Percentiles rank a stretch among this genome's conserved stretches.
Evolutionary conservation across 208 protist genomes (phyloP).

Genomic region (Plasmodiophora brassicae): DNA sequence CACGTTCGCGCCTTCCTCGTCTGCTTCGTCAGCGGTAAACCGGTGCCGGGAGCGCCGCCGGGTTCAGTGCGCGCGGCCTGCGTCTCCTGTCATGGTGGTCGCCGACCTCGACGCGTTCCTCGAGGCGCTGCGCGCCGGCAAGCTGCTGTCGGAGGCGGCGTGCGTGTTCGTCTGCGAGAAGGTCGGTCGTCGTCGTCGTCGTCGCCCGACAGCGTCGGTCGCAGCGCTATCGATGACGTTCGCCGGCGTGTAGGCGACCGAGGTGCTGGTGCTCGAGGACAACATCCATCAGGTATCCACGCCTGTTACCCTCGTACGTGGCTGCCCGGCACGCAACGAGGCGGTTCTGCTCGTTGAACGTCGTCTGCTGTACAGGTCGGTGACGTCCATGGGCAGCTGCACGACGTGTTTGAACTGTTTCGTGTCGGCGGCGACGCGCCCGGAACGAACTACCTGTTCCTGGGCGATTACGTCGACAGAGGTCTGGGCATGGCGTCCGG

Average conservation of each 20-base stretch:
- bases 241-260: not conserved
- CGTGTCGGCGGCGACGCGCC: slow-evolving; percentile 69
- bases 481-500: not conserved
- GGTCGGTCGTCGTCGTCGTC: not conserved
- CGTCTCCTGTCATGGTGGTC: too few species aligned
- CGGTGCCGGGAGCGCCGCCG: too few species aligned
- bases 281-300: not conserved
- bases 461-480: slow-evolving; percentile 61
- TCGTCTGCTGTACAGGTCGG: not conserved
- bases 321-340: too few species aligned
- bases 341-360: too few species aligned
- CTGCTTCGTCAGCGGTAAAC: too few species aligned
- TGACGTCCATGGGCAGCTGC: slow-evolving; percentile 35
- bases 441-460: slow-evolving; percentile 96
- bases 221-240: not conserved
- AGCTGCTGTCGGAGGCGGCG: not conserved
- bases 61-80: too few species aligned
- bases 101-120: not conserved
- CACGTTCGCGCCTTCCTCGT: too few species aligned
- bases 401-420: slow-evolving; percentile 81
- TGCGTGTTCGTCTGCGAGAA: not conserved
- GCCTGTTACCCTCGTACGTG: not conserved
- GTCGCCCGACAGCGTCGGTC: too few species aligned
- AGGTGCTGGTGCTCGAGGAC: not conserved
- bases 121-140: not conserved